These are phyloP conservation scores for Chrysoporthe cubensis DNA, from an alignment of 2,329 filamentous ascomycete species.

Conservation along the genomic window DNA sequence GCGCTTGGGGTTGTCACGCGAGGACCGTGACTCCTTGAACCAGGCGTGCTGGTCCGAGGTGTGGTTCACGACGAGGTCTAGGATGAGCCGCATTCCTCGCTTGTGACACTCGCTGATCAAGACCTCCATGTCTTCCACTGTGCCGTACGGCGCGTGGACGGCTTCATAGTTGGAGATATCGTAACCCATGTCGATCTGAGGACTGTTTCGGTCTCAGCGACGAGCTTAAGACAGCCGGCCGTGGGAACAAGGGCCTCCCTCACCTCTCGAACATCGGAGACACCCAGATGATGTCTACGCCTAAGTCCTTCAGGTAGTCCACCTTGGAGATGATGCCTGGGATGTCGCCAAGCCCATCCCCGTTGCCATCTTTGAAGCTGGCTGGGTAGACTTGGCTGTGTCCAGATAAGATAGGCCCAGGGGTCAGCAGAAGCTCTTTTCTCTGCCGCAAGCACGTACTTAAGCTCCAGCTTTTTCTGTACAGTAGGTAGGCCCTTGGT, in stretches of 20 bases:
- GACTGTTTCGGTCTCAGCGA: conserved; percentile 31
- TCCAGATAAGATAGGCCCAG: not conserved
- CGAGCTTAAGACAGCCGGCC: not conserved
- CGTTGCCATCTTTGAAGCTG: conserved; percentile 58
- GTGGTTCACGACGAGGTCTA: conserved; percentile 80
- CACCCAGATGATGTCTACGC: conserved; percentile 55
- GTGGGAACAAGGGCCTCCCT: not conserved
- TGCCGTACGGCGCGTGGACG: conserved; percentile 67
- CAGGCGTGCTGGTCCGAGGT: conserved; percentile 73
- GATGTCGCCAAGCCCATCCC: conserved; percentile 58
- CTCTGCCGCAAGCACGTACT: not conserved
- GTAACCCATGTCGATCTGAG: conserved; percentile 59
- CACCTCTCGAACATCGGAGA: conserved; percentile 37
- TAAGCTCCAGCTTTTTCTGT: not conserved
- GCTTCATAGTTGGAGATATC: conserved; percentile 68
- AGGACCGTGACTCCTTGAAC: conserved; percentile 69
- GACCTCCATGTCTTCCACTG: conserved; percentile 64
- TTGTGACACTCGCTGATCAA: conserved; percentile 63
- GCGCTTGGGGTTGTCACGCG: conserved; percentile 64
- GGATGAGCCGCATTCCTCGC: conserved; percentile 70
- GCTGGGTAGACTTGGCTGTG: conserved; percentile 57
- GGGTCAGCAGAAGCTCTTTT: not conserved
- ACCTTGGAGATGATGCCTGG: conserved; percentile 57
- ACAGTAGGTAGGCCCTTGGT: not conserved
- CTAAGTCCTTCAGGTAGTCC: conserved; percentile 55